Percentiles rank a stretch among this genome's conserved stretches.
These are phyloP conservation scores for Colletotrichum shisoi DNA, from an alignment of 2,329 filamentous ascomycete genomes.

Conservation along the genomic window DNA sequence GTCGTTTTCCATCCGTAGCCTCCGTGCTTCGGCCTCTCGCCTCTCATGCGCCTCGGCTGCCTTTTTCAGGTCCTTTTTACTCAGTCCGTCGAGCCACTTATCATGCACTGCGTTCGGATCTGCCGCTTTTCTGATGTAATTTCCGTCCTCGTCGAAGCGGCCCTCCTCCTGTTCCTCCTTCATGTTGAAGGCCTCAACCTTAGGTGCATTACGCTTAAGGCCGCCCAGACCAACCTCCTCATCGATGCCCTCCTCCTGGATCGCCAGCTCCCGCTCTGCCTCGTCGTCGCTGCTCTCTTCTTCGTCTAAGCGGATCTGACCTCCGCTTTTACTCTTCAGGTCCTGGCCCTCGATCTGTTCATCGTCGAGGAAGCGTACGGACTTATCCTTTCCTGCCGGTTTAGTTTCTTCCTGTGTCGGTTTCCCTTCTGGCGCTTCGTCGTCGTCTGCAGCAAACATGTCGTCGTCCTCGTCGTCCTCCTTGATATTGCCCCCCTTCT, in stretches of 20 bases:
- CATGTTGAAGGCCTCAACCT: constrained; percentile 97
- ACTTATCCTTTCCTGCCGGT: constrained; percentile 62
- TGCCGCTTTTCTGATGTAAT: constrained; percentile 86
- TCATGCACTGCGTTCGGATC: constrained; percentile 93
- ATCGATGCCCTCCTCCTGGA: constrained; percentile 78
- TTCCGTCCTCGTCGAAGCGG: constrained; percentile 87
- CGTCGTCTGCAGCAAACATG: constrained; percentile 78
- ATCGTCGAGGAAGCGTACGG: constrained; percentile 67
- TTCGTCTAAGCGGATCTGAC: constrained; percentile 69
- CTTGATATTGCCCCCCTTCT: constrained; percentile 46
- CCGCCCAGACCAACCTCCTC: constrained; percentile 89
- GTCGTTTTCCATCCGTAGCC: constrained; percentile 77
- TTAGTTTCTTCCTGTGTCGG: constrained; percentile 41
- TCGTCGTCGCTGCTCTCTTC: constrained; percentile 68
- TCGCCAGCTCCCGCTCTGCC: constrained; percentile 77
- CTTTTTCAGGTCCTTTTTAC: constrained; percentile 90
- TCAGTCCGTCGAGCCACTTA: constrained; percentile 88
- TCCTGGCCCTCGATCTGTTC: constrained; percentile 81
- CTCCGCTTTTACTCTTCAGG: constrained; percentile 74
- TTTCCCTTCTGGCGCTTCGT: constrained; percentile 51
- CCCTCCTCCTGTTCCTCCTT: constrained; percentile 89
- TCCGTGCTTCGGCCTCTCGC: constrained; percentile 77
- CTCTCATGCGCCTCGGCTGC: constrained; percentile 88
- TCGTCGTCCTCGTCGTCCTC: constrained; percentile 63
- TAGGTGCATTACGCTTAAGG: constrained; percentile 90